Evolutionary conservation across 208 protist genomes (phyloP).

Genomic region (Crithidia acanthocephali): DNA sequence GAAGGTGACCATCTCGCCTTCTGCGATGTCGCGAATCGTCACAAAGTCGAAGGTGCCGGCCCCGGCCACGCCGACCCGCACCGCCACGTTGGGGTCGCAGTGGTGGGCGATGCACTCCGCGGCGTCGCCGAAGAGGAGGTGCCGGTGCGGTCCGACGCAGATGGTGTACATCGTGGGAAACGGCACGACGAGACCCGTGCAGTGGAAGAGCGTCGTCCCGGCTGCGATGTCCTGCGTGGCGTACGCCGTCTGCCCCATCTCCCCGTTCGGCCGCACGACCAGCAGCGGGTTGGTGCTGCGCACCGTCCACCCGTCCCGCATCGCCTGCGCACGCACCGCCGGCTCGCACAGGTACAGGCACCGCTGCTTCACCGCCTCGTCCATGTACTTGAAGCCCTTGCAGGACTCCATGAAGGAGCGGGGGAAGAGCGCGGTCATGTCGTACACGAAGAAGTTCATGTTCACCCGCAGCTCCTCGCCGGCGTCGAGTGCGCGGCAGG

Average conservation of each 20-base stretch:
- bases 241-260: conserved; percentile 88
- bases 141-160: conserved; percentile 67
- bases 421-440: conserved; percentile 79
- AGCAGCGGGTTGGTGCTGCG: conserved; percentile 53
- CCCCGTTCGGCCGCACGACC: conserved; percentile 72
- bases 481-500: conserved; percentile 39
- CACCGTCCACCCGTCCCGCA: conserved; percentile 84
- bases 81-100: conserved; percentile 87
- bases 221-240: conserved; percentile 46
- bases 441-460: conserved; percentile 90
- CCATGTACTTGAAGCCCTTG: conserved; percentile 75
- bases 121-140: conserved; percentile 86
- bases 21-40: conserved; percentile 57
- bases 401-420: conserved; percentile 50
- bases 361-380: conserved; percentile 62
- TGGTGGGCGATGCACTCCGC: conserved; percentile 90
- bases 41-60: conserved; percentile 76
- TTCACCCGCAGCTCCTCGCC: conserved; percentile 66
- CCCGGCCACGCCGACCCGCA: conserved; percentile 48
- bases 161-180: conserved; percentile 93
- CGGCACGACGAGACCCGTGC: conserved; percentile 73
- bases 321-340: conserved; percentile 77
- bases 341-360: conserved; percentile 85
- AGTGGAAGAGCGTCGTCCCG: conserved; percentile 67
- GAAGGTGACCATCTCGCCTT: conserved; percentile 85